Percentiles rank a stretch among this genome's conserved stretches.
Conservation (phyloP, 225 moss, liverwort and hornwort species). For the Asterella californica region DNA sequence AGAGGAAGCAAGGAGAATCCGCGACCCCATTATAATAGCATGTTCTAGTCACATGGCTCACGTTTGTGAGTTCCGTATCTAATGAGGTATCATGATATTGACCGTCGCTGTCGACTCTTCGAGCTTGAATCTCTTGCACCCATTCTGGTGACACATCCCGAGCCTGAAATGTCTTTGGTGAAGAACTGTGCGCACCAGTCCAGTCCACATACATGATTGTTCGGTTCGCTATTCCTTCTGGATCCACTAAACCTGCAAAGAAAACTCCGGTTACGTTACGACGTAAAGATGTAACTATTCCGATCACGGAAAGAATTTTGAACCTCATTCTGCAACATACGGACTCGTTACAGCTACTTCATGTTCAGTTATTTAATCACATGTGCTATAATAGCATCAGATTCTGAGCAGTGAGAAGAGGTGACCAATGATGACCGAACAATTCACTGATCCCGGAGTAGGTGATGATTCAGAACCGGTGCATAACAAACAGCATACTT, state of each 20-base stretch:
- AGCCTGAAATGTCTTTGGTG: not conserved
- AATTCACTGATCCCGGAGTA: no score
- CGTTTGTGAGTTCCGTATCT: not conserved
- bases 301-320: no score
- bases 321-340: no score
- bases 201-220: slow-evolving; percentile 54
- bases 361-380: no score
- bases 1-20: slow-evolving; percentile 34
- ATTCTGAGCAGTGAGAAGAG: no score
- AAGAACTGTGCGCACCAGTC: slow-evolving; percentile 8
- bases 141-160: not conserved
- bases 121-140: slow-evolving; percentile 20
- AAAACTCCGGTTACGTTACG: no score
- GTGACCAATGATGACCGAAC: no score
- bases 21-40: slow-evolving; percentile 30
- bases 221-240: slow-evolving; percentile 28
- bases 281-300: not conserved
- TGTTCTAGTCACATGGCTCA: not conserved
- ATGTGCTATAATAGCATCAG: no score
- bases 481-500: no score
- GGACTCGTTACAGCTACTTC: no score
- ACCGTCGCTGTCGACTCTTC: slow-evolving; percentile 29
- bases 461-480: no score
- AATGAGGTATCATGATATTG: slow-evolving; percentile 32
- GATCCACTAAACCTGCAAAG: slow-evolving; percentile 15